A percentile compares a stretch with the other conserved stretches of the same genome.
These are phyloP conservation scores for Zoysia japonica DNA, from an alignment of 176 grass and related monocot genomes.

Conservation along the genomic window DNA sequence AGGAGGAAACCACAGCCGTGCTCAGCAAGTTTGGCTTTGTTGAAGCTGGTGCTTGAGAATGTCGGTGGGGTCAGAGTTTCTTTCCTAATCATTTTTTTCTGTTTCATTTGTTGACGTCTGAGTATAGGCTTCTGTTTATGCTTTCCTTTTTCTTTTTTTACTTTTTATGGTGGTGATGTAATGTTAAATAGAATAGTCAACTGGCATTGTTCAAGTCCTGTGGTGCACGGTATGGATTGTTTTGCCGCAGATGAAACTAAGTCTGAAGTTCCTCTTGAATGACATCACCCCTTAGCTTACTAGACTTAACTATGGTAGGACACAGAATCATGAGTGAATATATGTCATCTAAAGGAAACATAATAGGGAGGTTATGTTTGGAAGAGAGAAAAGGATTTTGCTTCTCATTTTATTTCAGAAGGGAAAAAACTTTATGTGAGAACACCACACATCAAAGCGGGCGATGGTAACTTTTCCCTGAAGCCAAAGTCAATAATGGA, in stretches of 20 bases:
- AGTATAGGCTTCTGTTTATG: background rate
- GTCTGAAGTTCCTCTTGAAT: background rate
- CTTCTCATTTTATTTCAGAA: background rate
- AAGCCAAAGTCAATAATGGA: constrained; percentile 20
- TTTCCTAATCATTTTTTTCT: background rate
- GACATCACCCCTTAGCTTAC: background rate
- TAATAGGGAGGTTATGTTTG: background rate
- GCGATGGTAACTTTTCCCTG: constrained; percentile 20
- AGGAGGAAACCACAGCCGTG: constrained; percentile 60
- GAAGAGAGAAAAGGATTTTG: background rate
- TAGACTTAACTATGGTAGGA: too few relatives aligned
- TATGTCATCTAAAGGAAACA: background rate
- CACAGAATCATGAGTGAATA: background rate
- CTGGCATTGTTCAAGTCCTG: background rate
- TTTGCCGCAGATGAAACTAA: too few relatives aligned
- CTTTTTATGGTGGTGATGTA: background rate
- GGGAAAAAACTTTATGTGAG: background rate
- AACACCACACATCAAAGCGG: background rate
- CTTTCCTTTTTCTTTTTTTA: background rate
- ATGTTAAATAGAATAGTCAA: background rate
- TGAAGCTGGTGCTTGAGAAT: constrained; percentile 42
- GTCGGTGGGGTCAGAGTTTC: background rate
- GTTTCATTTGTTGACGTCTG: background rate
- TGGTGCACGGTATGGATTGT: background rate
- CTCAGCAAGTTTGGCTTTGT: constrained; percentile 67